Percentiles rank a stretch among this genome's conserved stretches.
Conservation (phyloP, 2,329 filamentous ascomycete genomes). For the Beauveria asiatica region DNA sequence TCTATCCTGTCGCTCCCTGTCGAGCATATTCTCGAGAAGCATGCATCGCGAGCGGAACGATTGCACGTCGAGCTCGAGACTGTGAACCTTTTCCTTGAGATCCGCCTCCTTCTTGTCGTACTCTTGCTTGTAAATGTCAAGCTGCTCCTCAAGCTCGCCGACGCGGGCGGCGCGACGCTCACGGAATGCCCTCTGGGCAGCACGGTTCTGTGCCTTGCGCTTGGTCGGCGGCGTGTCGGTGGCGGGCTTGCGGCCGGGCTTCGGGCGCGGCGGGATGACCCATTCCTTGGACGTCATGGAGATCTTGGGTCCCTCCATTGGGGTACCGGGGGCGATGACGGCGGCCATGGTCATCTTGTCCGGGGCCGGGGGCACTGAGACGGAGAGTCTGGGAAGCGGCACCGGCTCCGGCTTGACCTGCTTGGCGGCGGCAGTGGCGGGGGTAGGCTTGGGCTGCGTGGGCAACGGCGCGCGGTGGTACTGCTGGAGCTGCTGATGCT, state of each 20-base stretch:
- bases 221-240: constrained; percentile 90
- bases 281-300: constrained; percentile 75
- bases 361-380: constrained; percentile 22
- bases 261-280: constrained; percentile 75
- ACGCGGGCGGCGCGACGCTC: constrained; percentile 81
- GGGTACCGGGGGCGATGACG: constrained; percentile 33
- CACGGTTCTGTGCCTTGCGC: constrained; percentile 88
- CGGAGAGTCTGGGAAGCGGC: constrained; percentile 23
- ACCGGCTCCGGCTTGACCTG: constrained; percentile 13
- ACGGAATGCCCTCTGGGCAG: constrained; percentile 83
- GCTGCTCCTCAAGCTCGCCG: constrained; percentile 61
- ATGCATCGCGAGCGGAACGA: constrained; percentile 55
- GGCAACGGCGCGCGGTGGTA: constrained; percentile 22
- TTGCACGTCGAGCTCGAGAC: constrained; percentile 58
- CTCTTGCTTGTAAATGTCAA: constrained; percentile 51
- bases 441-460: constrained; percentile 19
- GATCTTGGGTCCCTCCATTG: constrained; percentile 36
- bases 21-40: constrained; percentile 54
- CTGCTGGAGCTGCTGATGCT: constrained; percentile 8
- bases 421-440: constrained; percentile 21
- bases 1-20: constrained; percentile 45
- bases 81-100: constrained; percentile 46
- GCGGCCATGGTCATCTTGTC: constrained; percentile 42
- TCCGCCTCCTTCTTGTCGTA: constrained; percentile 50
- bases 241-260: constrained; percentile 87